Base-by-base conservation (phyloP, 176 grass and related monocot species). In the Carex kokanica region DNA sequence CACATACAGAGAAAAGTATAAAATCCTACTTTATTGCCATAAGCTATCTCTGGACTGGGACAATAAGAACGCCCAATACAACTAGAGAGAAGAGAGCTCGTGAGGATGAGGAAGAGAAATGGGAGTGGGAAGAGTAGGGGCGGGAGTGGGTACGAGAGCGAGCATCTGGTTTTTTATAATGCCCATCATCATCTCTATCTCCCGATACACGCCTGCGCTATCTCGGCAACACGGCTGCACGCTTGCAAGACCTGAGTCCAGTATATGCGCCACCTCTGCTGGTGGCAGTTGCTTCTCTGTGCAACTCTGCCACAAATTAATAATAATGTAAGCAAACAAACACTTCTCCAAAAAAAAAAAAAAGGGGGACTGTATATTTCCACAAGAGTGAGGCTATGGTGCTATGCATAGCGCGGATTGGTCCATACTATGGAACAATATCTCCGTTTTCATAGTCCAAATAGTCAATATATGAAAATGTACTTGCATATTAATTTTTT, bases 141-240 rank as follows among this genome's bases (percentile, higher is more conserved):
- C 85, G 10, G 92, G 88, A 2, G 93, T 93, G 15, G 96, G 96
- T 90, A 98, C 87, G 52, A 95, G 74, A 27, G 93, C 86, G 79
- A 99, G 84, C 93, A 99, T 95, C 65, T 93, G 91, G 62, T 95
- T 93, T 55, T 95, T 99, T 64, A 95, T 95, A 64, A 93, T 93
- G 16, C 93, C 89, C 92, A 99, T 92, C 80, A 95, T 38, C 70
- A 74, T 89, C 85, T 99, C 96, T 3, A 99, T 99, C 74, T 95
- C 96, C 79, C 86, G 80, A 84, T 93, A 99, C 81, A 92, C 85
- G 2, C 82, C 82, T 3, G 90, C 60, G 20, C 92, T 99, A 54
- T 92, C 86, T 15, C 89, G 86, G 84, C 93, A 93, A 80, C 93
- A 83, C 1, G 96, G 93, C 6, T 95, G 96, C 74, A 99, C 62